Base-by-base conservation (phyloP, 305 asterid genomes). In the Fraxinus floribunda region DNA sequence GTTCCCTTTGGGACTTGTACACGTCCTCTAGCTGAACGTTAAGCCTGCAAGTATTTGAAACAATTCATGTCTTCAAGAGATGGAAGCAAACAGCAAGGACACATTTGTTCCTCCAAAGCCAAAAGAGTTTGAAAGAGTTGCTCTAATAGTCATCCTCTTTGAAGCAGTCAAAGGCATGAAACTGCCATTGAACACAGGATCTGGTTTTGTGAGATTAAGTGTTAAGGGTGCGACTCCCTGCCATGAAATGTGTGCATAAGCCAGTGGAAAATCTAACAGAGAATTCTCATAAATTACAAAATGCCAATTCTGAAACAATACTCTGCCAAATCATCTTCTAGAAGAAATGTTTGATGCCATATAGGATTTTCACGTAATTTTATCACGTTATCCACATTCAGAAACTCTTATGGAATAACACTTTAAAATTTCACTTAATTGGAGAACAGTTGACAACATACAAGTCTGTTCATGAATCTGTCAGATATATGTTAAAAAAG, bases 51-150 rank as follows among this genome's bases (percentile, higher is more conserved):
- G 34, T 24, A 22, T 9, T 24, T 30, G n/a, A 62, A 62, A 62
- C 34, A 22, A 62, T 62, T 30, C 11, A 30, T 13, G 75, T 70
- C 39, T n/a, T 70, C 75, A 70, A 70, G 75, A 29, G 75, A 90
- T 74, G 79, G 97, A 89, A 36, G 97, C 84, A 83, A 96, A 96
- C 57, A 96, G 91, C 90, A 96, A 86, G 1, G 95, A 91, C 1
- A 95, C 85, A 89, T 96, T 96, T 10, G 99, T 96, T 86, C 99
- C 99, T 76, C 99, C 99, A 32, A 96, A 96, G 5, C 99, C 99
- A 60, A 96, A 96, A 13, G 99, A 94, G 90, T 96, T 96, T n/a
- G 99, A 96, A 89, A 96, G 78, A 78, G 97, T 94, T 5, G 91
- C 97, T 87, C 86, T 93, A 68, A 96, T 89, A 46, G 71, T 30